Conservation (phyloP, 2,329 filamentous ascomycete genomes). For the Ophiostoma sp. region DNA sequence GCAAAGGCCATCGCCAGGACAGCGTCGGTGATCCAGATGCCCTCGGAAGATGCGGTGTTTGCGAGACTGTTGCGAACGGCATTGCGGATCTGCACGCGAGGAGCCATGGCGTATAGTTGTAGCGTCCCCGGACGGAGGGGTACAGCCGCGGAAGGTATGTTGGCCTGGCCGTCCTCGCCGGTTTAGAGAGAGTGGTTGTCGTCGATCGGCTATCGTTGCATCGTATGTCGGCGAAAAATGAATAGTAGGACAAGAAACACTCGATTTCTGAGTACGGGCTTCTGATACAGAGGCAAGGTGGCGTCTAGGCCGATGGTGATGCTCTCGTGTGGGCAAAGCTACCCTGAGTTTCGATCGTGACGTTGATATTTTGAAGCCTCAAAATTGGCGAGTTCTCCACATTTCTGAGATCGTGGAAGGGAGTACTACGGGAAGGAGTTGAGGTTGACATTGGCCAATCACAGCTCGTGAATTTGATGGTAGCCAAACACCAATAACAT, state of each 20-base stretch:
- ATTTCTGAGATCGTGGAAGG: background rate
- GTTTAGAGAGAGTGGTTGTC: too few species aligned
- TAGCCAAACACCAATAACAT: background rate
- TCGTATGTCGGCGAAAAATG: background rate
- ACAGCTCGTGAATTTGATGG: background rate
- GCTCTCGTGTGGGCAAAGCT: conserved; percentile 2
- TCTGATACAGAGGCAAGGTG: background rate
- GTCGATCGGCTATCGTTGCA: background rate
- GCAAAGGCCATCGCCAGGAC: conserved; percentile 48
- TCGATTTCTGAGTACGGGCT: background rate
- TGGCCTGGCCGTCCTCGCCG: background rate
- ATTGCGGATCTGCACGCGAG: conserved; percentile 21
- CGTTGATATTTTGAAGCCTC: conserved; percentile 4
- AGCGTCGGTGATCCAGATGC: conserved; percentile 57
- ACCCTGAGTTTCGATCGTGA: background rate
- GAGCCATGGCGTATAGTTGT: conserved; percentile 26
- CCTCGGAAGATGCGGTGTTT: conserved; percentile 32
- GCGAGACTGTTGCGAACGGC: conserved; percentile 13
- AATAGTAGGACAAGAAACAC: background rate
- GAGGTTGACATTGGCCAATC: background rate
- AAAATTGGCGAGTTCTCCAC: conserved; percentile 1
- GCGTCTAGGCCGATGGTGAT: background rate
- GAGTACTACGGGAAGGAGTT: background rate
- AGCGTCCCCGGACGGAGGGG: conserved; percentile 15
- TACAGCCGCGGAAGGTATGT: background rate